Conservation (phyloP, 1,139 yeast genomes). For the Scheffersomyces cryptocercus region DNA sequence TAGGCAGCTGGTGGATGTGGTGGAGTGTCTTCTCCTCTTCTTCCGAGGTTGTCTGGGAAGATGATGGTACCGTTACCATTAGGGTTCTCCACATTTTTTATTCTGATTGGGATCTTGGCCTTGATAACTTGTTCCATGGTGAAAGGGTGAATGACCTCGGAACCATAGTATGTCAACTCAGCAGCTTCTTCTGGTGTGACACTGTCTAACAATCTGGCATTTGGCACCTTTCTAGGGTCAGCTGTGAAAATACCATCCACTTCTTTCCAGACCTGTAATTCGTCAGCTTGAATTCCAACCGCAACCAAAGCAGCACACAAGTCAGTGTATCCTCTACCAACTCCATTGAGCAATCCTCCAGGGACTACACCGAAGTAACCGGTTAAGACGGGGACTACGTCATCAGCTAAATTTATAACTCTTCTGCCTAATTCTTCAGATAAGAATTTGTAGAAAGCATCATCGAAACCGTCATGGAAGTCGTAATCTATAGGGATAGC, state of each 20-base stretch:
- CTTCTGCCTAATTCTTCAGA: constrained; percentile 60
- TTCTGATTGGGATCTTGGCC: constrained; percentile 94
- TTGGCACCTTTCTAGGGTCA: constrained; percentile 93
- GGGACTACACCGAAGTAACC: constrained; percentile 96
- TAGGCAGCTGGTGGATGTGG: constrained; percentile 91
- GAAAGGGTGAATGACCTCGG: constrained; percentile 97
- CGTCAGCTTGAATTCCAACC: constrained; percentile 89
- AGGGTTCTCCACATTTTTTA: constrained; percentile 94
- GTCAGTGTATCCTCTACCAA: constrained; percentile 97
- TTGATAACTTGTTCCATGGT: constrained; percentile 98
- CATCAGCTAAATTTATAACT: constrained; percentile 46
- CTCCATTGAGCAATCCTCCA: constrained; percentile 88
- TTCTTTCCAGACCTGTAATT: constrained; percentile 97
- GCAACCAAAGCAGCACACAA: constrained; percentile 96
- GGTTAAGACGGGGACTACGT: constrained; percentile 83
- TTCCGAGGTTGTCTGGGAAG: constrained; percentile 84
- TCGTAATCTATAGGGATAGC: constrained; percentile 65
- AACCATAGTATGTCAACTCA: constrained; percentile 94
- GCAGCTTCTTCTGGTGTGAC: constrained; percentile 99
- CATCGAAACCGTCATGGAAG: constrained; percentile 59
- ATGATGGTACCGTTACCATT: constrained; percentile 87
- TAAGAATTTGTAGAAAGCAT: constrained; percentile 64
- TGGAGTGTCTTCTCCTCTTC: constrained; percentile 86
- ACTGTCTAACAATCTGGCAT: constrained; percentile 78
- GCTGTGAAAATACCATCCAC: constrained; percentile 99